Evolutionary conservation across 106 monocot genomes (phyloP).

Genomic region (Dioscorea zingiberensis): DNA sequence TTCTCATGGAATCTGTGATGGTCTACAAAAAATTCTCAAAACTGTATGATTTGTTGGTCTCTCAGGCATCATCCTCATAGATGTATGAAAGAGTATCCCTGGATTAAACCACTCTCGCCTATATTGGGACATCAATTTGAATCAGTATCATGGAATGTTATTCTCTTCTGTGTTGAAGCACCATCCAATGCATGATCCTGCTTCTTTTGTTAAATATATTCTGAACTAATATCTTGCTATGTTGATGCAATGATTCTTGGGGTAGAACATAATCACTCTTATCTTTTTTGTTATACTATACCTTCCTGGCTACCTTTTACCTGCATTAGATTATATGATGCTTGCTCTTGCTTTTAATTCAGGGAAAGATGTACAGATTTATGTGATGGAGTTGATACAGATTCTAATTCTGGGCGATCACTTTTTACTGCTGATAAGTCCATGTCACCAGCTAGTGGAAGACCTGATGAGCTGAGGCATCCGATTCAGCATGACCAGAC

Average conservation of each 20-base stretch:
- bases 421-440: background rate
- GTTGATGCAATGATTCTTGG: background rate
- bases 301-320: background rate
- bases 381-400: background rate
- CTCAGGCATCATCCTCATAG: no score
- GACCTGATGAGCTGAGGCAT: background rate
- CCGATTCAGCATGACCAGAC: background rate
- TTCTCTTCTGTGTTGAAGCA: no score
- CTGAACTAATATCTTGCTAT: background rate
- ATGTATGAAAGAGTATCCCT: no score
- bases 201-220: background rate
- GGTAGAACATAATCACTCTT: no score
- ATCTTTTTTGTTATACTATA: background rate
- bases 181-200: background rate
- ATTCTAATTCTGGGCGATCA: background rate
- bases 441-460: background rate
- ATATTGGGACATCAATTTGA: no score
- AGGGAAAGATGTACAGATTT: background rate
- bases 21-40: no score
- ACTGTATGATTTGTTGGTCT: no score
- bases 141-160: no score
- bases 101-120: no score
- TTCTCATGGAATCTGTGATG: no score
- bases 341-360: background rate
- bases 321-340: background rate